These are phyloP conservation scores for Syncephalis plumigaleata DNA, from an alignment of 371 early-diverging fungal species.

Conservation along the genomic window DNA sequence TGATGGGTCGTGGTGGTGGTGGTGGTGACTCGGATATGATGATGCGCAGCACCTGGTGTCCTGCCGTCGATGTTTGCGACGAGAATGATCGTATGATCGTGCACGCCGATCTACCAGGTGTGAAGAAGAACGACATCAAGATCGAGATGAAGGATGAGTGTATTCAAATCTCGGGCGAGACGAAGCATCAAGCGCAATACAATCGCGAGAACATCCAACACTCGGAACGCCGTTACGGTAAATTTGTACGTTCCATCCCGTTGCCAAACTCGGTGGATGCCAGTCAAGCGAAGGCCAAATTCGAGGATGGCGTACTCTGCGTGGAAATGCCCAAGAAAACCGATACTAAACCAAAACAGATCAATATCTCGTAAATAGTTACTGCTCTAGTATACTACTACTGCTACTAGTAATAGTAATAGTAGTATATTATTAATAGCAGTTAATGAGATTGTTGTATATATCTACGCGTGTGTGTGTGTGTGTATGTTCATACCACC, in stretches of 20 bases:
- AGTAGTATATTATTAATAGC: too few relatives aligned
- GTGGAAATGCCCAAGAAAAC: conserved; percentile 27
- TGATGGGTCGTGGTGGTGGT: not conserved
- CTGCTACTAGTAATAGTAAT: too few relatives aligned
- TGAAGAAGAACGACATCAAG: conserved; percentile 24
- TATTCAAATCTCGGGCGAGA: conserved; percentile 19
- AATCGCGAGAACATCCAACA: conserved; percentile 18
- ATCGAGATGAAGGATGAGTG: conserved; percentile 15
- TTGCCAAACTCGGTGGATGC: conserved; percentile 24
- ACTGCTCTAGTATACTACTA: conserved; percentile 6
- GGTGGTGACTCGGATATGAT: not conserved
- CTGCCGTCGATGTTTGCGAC: conserved; percentile 20
- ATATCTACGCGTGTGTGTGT: too few relatives aligned
- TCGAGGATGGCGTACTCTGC: conserved; percentile 32
- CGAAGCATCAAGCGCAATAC: conserved; percentile 14
- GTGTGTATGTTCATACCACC: too few relatives aligned
- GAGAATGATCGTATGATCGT: conserved; percentile 18
- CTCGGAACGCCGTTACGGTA: conserved; percentile 28
- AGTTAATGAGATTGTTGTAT: too few relatives aligned
- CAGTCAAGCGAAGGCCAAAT: conserved; percentile 26
- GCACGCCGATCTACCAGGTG: conserved; percentile 27
- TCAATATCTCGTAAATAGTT: conserved; percentile 15
- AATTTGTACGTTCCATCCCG: conserved; percentile 25
- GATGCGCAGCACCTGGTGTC: conserved; percentile 5
- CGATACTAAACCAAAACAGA: conserved; percentile 8